Evolutionary conservation across 345 rosid genomes (phyloP).

Genomic region (Eucalyptus curtisii): DNA sequence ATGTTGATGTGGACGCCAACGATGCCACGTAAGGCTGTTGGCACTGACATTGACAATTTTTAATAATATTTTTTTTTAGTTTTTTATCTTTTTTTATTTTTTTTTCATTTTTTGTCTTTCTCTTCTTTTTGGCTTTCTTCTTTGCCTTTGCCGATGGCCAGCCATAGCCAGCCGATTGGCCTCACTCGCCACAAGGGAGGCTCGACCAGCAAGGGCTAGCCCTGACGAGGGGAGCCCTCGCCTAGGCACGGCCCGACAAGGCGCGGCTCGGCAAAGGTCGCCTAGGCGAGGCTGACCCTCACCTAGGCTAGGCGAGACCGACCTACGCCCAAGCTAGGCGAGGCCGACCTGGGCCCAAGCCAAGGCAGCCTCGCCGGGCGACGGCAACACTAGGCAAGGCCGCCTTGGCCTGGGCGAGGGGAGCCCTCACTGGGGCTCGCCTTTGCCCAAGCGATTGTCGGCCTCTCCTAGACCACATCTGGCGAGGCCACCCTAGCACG

Average conservation of each 20-base stretch:
- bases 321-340: no score
- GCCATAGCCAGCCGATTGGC: no score
- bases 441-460: accelerated
- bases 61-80: no score
- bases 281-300: no score
- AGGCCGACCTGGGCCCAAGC: accelerated
- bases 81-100: no score
- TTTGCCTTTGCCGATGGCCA: no score
- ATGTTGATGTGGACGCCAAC: accelerated
- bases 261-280: accelerated
- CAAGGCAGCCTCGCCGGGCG: accelerated
- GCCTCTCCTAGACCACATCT: accelerated
- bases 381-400: accelerated
- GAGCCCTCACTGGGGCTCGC: no score
- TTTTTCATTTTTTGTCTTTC: no score
- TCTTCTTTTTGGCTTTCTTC: no score
- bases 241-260: no score
- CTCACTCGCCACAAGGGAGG: accelerated
- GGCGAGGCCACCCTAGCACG: accelerated
- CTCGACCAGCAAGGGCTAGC: accelerated
- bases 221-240: accelerated
- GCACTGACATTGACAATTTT: accelerated
- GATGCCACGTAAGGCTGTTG: accelerated
- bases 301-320: accelerated
- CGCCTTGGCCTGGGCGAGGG: accelerated